Evolutionary conservation across 768 basidiomycete genomes (phyloP).

Genomic region (Suillus decipiens): DNA sequence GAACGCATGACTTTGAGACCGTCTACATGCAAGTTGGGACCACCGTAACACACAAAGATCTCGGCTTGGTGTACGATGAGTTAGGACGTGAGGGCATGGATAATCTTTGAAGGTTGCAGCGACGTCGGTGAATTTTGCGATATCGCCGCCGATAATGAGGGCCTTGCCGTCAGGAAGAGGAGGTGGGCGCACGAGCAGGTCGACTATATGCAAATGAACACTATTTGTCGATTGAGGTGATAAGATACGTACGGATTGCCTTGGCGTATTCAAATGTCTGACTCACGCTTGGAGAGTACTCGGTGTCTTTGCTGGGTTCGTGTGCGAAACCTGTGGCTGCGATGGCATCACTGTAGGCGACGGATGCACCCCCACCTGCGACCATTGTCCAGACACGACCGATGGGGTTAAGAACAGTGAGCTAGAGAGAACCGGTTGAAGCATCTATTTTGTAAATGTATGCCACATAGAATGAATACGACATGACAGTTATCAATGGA

Average conservation of each 20-base stretch:
- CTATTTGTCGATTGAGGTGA: not conserved
- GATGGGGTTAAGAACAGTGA: constrained; percentile 88
- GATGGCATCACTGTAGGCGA: constrained; percentile 74
- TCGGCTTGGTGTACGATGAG: constrained; percentile 77
- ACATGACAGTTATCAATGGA: not conserved
- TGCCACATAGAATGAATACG: constrained; percentile 39
- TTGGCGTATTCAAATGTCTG: constrained; percentile 99
- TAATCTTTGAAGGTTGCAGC: constrained; percentile 99
- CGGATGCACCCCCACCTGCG: constrained; percentile 88
- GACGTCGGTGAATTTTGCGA: constrained; percentile 99
- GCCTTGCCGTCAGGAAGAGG: constrained; percentile 90
- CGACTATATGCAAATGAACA: constrained; percentile 49
- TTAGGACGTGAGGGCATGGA: constrained; percentile 91
- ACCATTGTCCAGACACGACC: constrained; percentile 99
- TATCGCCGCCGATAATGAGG: constrained; percentile 98
- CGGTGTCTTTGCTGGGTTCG: constrained; percentile 99
- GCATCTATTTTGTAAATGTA: constrained; percentile 98
- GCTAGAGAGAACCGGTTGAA: constrained; percentile 96
- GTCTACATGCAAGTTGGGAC: constrained; percentile 99
- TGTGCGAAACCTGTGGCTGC: constrained; percentile 93
- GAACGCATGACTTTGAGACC: too few relatives aligned
- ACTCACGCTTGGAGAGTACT: constrained; percentile 96
- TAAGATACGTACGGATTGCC: constrained; percentile 74
- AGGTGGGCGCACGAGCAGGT: constrained; percentile 90
- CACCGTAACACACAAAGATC: constrained; percentile 97